Evolutionary conservation across 192 early-diverging fungal species (phyloP).

Genomic region (Linnemannia hyalina): DNA sequence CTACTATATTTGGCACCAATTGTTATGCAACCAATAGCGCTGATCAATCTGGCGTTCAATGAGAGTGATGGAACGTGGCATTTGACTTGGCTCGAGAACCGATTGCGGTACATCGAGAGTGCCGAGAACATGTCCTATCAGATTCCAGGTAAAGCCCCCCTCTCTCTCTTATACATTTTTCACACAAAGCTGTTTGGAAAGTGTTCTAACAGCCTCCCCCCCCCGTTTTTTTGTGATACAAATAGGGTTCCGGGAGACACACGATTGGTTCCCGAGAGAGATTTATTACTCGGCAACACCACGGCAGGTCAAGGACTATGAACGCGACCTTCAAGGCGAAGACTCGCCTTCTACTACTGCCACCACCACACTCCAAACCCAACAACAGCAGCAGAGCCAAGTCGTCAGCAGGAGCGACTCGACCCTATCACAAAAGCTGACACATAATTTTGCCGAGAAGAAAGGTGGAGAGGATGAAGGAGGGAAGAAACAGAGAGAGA

Average conservation of each 20-base stretch:
- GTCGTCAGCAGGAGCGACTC: neutral
- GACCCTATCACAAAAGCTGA: neutral
- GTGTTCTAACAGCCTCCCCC: too few relatives aligned
- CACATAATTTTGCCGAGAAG: neutral
- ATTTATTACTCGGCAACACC: constrained; percentile 29
- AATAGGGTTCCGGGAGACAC: constrained; percentile 17
- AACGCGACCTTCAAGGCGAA: neutral
- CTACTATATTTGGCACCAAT: neutral
- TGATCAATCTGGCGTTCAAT: constrained; percentile 34
- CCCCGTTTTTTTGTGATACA: neutral
- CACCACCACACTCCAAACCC: neutral
- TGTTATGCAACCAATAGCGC: neutral
- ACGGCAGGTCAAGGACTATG: constrained; percentile 4
- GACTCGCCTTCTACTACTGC: neutral
- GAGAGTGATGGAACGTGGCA: constrained; percentile 23
- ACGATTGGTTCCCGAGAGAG: constrained; percentile 23
- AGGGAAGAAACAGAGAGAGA: neutral
- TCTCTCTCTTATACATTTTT: neutral
- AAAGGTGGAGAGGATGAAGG: neutral
- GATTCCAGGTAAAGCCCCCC: neutral
- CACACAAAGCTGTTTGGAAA: neutral
- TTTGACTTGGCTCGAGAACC: constrained; percentile 29
- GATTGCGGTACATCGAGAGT: constrained; percentile 14
- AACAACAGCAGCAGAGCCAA: neutral
- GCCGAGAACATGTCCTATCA: constrained; percentile 35